Conservation (phyloP, 1,139 yeast genomes). For the Scheffersomyces stambukii region DNA sequence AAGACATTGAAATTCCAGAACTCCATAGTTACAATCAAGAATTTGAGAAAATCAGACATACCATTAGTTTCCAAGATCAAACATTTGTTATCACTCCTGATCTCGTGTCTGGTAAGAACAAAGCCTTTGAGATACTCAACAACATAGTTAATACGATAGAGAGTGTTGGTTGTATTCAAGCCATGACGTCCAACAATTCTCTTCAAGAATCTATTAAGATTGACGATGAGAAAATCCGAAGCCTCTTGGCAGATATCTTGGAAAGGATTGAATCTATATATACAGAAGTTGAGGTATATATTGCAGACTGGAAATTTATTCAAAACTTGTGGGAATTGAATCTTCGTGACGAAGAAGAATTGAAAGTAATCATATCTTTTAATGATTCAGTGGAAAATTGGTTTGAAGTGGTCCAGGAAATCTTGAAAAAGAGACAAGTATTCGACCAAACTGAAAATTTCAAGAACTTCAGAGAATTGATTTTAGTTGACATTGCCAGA, state of each 20-base stretch:
- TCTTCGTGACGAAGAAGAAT: slow-evolving; percentile 18
- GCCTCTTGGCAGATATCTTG: no score
- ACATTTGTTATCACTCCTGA: slow-evolving; percentile 35
- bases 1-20: slow-evolving; percentile 6
- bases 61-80: slow-evolving; percentile 40
- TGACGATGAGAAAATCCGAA: no score
- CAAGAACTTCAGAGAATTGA: slow-evolving; percentile 36
- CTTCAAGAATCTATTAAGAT: no score
- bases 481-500: slow-evolving; percentile 41
- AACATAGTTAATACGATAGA: slow-evolving; percentile 12
- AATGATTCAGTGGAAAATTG: slow-evolving; percentile 15
- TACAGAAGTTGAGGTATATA: slow-evolving; percentile 28
- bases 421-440: slow-evolving; percentile 40
- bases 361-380: slow-evolving; percentile 16
- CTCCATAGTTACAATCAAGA: slow-evolving; percentile 7
- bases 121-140: slow-evolving; percentile 11
- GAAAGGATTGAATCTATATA: slow-evolving; percentile 17
- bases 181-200: no score
- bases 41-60: slow-evolving; percentile 19
- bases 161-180: slow-evolving; percentile 8
- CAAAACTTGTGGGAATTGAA: slow-evolving; percentile 58
- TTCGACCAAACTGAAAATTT: slow-evolving; percentile 47
- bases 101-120: slow-evolving; percentile 18
- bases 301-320: slow-evolving; percentile 50
- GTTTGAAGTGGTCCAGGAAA: slow-evolving; percentile 36